Evolutionary conservation across 257 asterid species (phyloP).

Genomic region (Solanum chilense): DNA sequence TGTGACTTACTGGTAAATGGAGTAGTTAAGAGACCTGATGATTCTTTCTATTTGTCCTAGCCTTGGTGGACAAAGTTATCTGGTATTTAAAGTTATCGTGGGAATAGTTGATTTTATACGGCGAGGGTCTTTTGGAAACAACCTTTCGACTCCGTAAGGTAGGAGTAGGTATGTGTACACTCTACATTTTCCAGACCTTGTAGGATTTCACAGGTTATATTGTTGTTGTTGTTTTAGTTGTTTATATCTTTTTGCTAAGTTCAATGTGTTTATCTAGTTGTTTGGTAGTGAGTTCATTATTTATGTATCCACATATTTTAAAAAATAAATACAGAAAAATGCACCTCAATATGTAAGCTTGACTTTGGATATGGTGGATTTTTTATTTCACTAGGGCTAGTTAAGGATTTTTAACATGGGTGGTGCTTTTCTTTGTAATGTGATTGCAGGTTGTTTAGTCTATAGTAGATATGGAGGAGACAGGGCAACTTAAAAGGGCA

Average conservation of each 20-base stretch:
- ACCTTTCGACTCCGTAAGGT: background rate
- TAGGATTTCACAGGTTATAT: background rate
- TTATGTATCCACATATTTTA: background rate
- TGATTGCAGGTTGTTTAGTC: constrained; percentile 13
- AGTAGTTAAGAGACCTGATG: background rate
- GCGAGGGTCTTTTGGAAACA: background rate
- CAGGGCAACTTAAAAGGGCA: constrained; percentile 47
- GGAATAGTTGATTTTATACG: background rate
- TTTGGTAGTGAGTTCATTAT: background rate
- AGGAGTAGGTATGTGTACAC: background rate
- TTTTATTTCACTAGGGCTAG: background rate
- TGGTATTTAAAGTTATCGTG: too few species aligned
- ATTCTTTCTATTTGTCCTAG: background rate
- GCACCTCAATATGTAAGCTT: background rate
- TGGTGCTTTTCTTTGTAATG: background rate
- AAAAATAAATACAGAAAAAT: background rate
- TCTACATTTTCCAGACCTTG: background rate
- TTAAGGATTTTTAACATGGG: background rate
- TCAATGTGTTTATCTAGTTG: background rate
- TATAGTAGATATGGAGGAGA: constrained; percentile 52
- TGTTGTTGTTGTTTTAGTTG: background rate
- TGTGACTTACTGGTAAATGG: background rate
- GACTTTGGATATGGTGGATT: background rate
- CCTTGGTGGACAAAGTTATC: background rate
- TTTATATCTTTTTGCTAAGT: background rate